Evolutionary conservation across 768 basidiomycete species (phyloP).

Genomic region (Sarcodon sp.): DNA sequence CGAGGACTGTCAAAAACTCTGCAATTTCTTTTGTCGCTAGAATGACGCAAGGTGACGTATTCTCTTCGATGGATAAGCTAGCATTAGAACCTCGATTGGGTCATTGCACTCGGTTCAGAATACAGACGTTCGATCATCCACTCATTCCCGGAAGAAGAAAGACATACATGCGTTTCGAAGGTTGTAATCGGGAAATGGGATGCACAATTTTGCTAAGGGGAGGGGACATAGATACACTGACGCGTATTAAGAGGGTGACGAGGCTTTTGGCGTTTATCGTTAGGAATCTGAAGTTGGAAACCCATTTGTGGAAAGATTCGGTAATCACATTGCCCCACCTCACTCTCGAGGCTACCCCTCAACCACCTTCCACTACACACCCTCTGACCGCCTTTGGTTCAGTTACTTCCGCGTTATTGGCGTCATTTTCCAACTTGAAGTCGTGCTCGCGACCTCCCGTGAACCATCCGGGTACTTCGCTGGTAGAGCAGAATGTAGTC

Average conservation of each 20-base stretch:
- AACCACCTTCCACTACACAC: slow-evolving; percentile 11
- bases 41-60: slow-evolving; percentile 90
- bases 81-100: slow-evolving; percentile 84
- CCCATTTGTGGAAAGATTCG: slow-evolving; percentile 86
- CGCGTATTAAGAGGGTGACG: slow-evolving; percentile 84
- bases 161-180: slow-evolving; percentile 97
- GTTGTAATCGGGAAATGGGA: slow-evolving; percentile 84
- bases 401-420: background rate
- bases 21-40: slow-evolving; percentile 83
- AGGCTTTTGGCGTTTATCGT: slow-evolving; percentile 88
- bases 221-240: slow-evolving; percentile 67
- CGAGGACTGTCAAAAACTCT: slow-evolving; percentile 76
- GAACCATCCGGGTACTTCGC: slow-evolving; percentile 3
- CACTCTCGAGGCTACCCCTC: slow-evolving; percentile 52
- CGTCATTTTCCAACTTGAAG: background rate
- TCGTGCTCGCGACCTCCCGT: background rate
- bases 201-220: slow-evolving; percentile 91
- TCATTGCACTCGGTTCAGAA: slow-evolving; percentile 71
- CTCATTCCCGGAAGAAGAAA: slow-evolving; percentile 92
- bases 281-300: slow-evolving; percentile 88
- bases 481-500: slow-evolving; percentile 22
- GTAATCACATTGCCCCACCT: slow-evolving; percentile 64
- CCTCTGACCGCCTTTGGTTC: background rate
- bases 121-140: slow-evolving; percentile 91
- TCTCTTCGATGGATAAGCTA: slow-evolving; percentile 91